phyloP scores from a whole-genome alignment of 371 early-diverging fungal genomes.

The Umbelopsis sp. region DNA sequence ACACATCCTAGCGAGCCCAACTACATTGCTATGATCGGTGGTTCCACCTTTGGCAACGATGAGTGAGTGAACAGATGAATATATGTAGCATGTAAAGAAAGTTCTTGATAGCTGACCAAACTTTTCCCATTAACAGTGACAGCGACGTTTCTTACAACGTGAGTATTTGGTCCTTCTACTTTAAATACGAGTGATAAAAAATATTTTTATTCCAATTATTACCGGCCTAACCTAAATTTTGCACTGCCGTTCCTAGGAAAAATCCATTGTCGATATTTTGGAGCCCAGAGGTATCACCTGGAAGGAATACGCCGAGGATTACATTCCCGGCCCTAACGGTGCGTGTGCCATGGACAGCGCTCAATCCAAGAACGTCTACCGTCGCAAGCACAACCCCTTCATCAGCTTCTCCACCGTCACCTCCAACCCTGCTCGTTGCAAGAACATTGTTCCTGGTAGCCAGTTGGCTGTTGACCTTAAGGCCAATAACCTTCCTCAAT shows the following conservation, averaged over 20 bases:
- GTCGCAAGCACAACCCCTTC: conserved; percentile 68
- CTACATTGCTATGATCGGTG: conserved; percentile 52
- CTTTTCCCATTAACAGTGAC: neutral
- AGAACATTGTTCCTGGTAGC: conserved; percentile 50
- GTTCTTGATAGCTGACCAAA: neutral
- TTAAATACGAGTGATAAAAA: no score
- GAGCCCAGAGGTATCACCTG: conserved; percentile 51
- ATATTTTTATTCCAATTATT: neutral
- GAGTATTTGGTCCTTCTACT: neutral
- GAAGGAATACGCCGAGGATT: conserved; percentile 51
- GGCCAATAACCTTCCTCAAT: conserved; percentile 49
- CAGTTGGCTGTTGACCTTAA: conserved; percentile 49
- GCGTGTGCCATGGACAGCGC: conserved; percentile 27
- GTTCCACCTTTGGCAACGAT: conserved; percentile 48
- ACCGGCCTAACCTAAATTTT: neutral
- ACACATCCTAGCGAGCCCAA: conserved; percentile 59
- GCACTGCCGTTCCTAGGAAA: neutral
- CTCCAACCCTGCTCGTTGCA: conserved; percentile 47
- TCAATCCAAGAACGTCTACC: conserved; percentile 29
- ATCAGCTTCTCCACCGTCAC: conserved; percentile 56
- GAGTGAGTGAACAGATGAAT: conserved; percentile 1
- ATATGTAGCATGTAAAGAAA: neutral
- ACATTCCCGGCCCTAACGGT: conserved; percentile 27
- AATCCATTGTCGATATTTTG: conserved; percentile 31
- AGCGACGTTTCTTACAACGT: neutral